Evolutionary conservation across 352 stramenopile genomes (phyloP), one percentile per base, ranked within the genome.

Genomic region (Globisporangium mamillatum): DNA sequence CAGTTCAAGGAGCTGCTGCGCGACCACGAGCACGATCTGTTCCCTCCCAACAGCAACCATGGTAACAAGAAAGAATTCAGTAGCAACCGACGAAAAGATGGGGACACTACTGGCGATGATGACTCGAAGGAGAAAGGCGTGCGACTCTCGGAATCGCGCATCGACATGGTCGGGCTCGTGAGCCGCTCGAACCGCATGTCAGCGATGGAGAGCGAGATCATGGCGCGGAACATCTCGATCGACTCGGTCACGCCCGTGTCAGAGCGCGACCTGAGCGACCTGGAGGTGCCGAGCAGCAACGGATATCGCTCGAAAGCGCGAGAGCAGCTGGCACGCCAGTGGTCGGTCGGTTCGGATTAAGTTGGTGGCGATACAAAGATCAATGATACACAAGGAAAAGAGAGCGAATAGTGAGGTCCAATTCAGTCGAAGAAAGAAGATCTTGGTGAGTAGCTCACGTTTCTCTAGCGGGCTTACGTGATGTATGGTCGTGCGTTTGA

Each of bases 1-100:
- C 77, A 88, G 60, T 90, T 92, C 59, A 92, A 92, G 66, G 71
- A 74, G 60, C 41, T 92, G 20, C 54, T 92, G 38, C 71, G 80
- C 22, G 65, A 70, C 27, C 77, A 86, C 52, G 84, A 92, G 66
- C 61, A 75, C 14, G 71, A 84, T 8, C 60, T 90, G 12, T 86
- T 89, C 25, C 78, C 76, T 66, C 65, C 67, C 2, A 27, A 5
- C 24, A 12, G 24, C 8, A 38, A 38, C 32, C 27, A 20, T 54
- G 29, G 52, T 4, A 41, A 9, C 18, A 52, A 71, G 34, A 36
- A 63, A 46, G 53, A 53, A 14, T 10, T 25, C 9, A 10, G 9
- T 34, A 41, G 53, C 27, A 63, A 48, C 41, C 52, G 58, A n/a
- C 44, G 41, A 22, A 38, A 41, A 22, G 22, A 57, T 2, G 32